Evolutionary conservation across 129 eudicot genomes (phyloP), one percentile per base, ranked within the genome.

Genomic region (Glebionis coronaria): DNA sequence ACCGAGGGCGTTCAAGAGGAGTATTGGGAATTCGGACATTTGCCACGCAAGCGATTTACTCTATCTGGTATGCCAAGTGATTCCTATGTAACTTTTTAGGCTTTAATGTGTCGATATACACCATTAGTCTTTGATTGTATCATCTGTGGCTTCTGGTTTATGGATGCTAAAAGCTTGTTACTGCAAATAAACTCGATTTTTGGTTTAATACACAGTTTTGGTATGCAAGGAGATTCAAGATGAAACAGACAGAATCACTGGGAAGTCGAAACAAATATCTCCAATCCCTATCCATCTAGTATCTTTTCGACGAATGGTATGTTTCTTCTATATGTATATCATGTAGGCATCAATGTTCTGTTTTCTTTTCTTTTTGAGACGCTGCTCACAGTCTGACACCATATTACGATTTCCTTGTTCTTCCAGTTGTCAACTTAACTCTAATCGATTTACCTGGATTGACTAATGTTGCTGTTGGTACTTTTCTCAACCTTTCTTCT

Each of bases 261-360:
- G 99, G 74, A 87, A 85, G 78, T 27, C 97, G 38, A 94, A 87
- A 62, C 91, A 84, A 76, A 94, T 94, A 56, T 94, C 99, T 76
- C 97, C 97, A 55, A 78, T 94, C 67, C 99, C 99, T 15, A 94
- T 94, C 72, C 99, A 94, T 76, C 95, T 94, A 94, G 97, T 81
- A 90, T 94, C 67, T 87, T 87, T 77, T 94, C 99, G 13, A 95
- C 99, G 18, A 23, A 87, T 31, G 99, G 99, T 94, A 70, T 3
- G 81, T 75, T 51, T 74, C 27, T 69, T 59, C 42, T 35, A 7
- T 58, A 68, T 51, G 44, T 42, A 38, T 45, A 25, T 23, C 21
- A 35, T 49, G 12, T 75, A 67, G 18, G 40, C 40, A 31, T 31
- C 40, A 31, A 31, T 31, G 40, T n/a, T 50, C 23, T 51, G 16